These are phyloP conservation scores for Jaltomata sinuosa DNA, from an alignment of 257 asterid genomes.

Conservation along the genomic window DNA sequence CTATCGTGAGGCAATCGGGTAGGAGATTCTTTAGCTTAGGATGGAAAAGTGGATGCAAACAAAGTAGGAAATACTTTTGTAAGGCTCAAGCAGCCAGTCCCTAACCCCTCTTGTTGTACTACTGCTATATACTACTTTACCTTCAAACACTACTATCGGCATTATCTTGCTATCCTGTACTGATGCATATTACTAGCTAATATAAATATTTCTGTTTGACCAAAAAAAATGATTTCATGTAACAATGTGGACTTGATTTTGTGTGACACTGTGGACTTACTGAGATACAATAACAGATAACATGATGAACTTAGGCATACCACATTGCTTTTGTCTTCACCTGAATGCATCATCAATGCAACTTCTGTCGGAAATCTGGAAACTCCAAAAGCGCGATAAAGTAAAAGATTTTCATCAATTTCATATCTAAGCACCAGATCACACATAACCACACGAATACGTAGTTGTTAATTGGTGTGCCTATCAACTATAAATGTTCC, in stretches of 20 bases:
- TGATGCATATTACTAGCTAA: too few species aligned
- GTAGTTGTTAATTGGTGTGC: background rate
- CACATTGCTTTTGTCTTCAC: background rate
- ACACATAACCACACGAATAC: background rate
- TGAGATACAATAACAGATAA: background rate
- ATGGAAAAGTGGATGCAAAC: too few species aligned
- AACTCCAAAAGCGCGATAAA: background rate
- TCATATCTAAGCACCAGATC: background rate
- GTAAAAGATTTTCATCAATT: background rate
- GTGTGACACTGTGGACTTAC: background rate
- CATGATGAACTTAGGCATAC: background rate
- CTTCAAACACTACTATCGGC: too few species aligned
- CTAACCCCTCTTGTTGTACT: too few species aligned
- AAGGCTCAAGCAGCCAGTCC: too few species aligned
- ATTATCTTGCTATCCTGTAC: too few species aligned
- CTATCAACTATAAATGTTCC: background rate
- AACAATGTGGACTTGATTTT: background rate
- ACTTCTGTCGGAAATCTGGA: background rate
- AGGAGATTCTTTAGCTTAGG: too few species aligned
- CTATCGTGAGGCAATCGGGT: too few species aligned
- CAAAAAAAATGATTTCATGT: background rate
- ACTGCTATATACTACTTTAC: too few species aligned
- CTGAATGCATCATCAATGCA: background rate
- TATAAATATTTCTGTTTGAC: too few species aligned
- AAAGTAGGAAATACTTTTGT: too few species aligned